Conservation (phyloP, 140 eudicot species). For the Ambrosia hybrid region DNA sequence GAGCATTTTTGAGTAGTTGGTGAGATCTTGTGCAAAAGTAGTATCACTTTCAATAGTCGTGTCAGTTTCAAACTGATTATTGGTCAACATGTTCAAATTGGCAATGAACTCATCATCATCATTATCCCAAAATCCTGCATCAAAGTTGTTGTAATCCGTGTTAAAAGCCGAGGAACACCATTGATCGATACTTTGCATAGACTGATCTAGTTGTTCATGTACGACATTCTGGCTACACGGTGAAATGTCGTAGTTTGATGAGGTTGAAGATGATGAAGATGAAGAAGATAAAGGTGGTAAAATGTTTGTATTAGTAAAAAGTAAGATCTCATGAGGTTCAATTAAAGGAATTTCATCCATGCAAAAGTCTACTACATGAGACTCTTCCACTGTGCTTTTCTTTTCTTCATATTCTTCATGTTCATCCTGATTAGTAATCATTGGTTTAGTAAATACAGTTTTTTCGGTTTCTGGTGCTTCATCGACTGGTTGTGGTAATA, state of each 20-base stretch:
- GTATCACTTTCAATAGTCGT: slow-evolving; percentile 18
- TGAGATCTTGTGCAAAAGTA: slow-evolving; percentile 29
- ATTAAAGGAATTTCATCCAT: slow-evolving; percentile 61
- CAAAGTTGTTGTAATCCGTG: slow-evolving; percentile 21
- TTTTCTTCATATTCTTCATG: slow-evolving; percentile 23
- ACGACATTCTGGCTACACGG: slow-evolving; percentile 16
- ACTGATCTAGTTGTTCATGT: slow-evolving; percentile 25
- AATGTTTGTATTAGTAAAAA: slow-evolving; percentile 27
- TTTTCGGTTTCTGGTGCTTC: not conserved
- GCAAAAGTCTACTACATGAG: slow-evolving; percentile 33
- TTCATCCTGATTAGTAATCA: slow-evolving; percentile 17
- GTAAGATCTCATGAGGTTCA: slow-evolving; percentile 56
- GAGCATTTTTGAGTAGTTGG: slow-evolving; percentile 39
- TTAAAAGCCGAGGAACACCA: slow-evolving; percentile 34
- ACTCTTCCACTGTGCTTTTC: slow-evolving; percentile 5
- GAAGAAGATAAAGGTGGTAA: slow-evolving; percentile 27
- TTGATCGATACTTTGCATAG: slow-evolving; percentile 37
- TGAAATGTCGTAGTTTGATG: slow-evolving; percentile 18
- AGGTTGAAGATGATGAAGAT: slow-evolving; percentile 32
- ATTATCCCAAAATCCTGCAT: slow-evolving; percentile 41
- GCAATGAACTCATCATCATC: slow-evolving; percentile 30
- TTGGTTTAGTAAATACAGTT: not conserved
- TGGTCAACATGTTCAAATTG: slow-evolving; percentile 40
- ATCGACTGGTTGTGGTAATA: slow-evolving; percentile 10
- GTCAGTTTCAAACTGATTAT: slow-evolving; percentile 37